Evolutionary conservation across 228 moss, liverwort and hornwort genomes (phyloP).

Genomic region (Sphagnum magellanicum): DNA sequence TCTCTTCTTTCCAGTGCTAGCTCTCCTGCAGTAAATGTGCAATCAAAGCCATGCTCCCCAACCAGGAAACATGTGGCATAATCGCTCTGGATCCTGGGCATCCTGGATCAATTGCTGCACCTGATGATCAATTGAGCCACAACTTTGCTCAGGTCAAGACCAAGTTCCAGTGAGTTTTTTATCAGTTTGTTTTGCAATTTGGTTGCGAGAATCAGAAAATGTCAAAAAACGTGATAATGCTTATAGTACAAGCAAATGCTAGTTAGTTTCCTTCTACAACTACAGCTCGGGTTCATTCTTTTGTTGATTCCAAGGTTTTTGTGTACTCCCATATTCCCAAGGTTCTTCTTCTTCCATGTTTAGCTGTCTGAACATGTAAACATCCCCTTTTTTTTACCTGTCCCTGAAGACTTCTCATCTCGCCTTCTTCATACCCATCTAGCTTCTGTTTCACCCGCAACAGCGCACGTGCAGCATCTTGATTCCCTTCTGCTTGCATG

Average conservation of each 20-base stretch:
- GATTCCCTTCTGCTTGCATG: conserved; percentile 78
- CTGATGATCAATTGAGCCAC: conserved; percentile 19
- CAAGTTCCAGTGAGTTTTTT: not conserved
- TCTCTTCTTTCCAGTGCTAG: no score
- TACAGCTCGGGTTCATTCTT: no score
- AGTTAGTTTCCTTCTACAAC: no score
- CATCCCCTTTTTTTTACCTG: conserved; percentile 37
- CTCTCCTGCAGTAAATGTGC: not conserved
- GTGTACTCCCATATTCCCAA: not conserved
- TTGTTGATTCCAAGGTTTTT: not conserved
- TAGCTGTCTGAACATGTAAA: not conserved
- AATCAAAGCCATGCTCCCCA: conserved; percentile 95
- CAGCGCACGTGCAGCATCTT: conserved; percentile 91
- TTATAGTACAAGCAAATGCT: not conserved
- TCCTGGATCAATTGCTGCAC: conserved; percentile 92
- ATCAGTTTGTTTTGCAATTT: not conserved
- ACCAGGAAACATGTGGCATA: conserved; percentile 89
- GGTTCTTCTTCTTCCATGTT: not conserved
- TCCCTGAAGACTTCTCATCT: conserved; percentile 99
- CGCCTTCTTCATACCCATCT: conserved; percentile 96
- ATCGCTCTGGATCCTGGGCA: conserved; percentile 90
- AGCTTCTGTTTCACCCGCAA: conserved; percentile 90
- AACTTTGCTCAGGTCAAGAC: not conserved
- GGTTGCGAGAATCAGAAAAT: not conserved
- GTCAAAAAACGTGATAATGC: not conserved